Evolutionary conservation across 257 asterid species (phyloP).

Genomic region (Capsicum rhomboideum): DNA sequence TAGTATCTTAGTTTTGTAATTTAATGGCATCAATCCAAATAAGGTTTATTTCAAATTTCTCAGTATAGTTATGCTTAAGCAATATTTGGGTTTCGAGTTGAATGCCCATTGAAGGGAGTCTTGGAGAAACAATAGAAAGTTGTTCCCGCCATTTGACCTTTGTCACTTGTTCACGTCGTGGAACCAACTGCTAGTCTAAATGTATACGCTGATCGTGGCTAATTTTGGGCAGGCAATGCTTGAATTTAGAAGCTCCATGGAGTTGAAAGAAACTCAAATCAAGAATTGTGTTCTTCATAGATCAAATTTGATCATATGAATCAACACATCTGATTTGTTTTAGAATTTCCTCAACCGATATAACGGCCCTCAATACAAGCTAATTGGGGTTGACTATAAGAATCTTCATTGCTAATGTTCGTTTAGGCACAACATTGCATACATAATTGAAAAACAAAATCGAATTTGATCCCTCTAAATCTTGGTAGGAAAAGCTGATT

Average conservation of each 20-base stretch:
- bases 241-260: not conserved
- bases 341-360: no score
- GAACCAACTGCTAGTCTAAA: not conserved
- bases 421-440: no score
- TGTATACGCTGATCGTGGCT: not conserved
- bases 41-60: not conserved
- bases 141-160: not conserved
- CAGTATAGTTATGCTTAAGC: not conserved
- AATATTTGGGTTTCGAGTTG: not conserved
- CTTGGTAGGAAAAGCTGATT: no score
- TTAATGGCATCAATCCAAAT: not conserved
- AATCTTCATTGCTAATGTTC: no score
- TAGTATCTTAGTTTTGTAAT: not conserved
- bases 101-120: not conserved
- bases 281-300: no score
- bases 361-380: no score
- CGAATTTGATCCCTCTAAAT: no score
- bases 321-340: no score
- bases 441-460: no score
- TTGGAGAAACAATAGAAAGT: not conserved
- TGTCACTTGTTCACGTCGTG: not conserved
- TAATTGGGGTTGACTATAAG: no score
- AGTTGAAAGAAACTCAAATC: not conserved
- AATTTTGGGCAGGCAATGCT: not conserved
- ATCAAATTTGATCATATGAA: no score